Percentiles rank a stretch among this genome's conserved stretches.
These are phyloP conservation scores for Diaporthe citriasiana DNA, from an alignment of 2,329 filamentous ascomycete species.

Conservation along the genomic window DNA sequence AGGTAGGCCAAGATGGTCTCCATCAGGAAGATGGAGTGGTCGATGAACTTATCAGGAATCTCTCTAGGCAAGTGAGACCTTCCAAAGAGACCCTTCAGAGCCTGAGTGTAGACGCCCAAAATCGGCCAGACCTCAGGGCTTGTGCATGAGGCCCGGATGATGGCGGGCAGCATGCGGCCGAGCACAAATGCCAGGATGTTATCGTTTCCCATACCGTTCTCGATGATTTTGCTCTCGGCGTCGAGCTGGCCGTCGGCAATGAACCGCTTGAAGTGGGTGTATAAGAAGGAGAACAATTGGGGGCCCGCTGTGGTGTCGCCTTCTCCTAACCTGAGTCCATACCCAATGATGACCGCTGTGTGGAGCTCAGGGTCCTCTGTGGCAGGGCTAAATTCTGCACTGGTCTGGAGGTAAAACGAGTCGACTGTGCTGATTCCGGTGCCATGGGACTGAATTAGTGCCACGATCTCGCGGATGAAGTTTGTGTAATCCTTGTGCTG, in stretches of 20 bases:
- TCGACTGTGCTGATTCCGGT: conserved; percentile 68
- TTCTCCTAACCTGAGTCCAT: conserved; percentile 68
- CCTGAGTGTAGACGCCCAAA: conserved; percentile 64
- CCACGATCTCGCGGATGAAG: conserved; percentile 67
- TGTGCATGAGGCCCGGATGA: conserved; percentile 57
- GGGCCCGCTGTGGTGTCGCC: conserved; percentile 62
- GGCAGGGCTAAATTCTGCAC: conserved; percentile 68
- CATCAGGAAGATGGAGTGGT: conserved; percentile 53
- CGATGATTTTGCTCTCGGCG: conserved; percentile 62
- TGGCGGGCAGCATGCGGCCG: conserved; percentile 68
- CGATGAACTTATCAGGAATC: conserved; percentile 52
- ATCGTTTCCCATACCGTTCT: conserved; percentile 62
- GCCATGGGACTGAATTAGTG: conserved; percentile 67
- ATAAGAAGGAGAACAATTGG: conserved; percentile 69
- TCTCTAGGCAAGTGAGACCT: conserved; percentile 54
- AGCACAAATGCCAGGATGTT: conserved; percentile 64
- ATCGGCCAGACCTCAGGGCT: conserved; percentile 60
- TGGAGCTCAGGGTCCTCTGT: conserved; percentile 69
- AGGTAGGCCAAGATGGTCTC: conserved; percentile 47
- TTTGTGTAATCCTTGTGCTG: conserved; percentile 63
- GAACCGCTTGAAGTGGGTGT: conserved; percentile 70
- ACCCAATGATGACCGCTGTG: conserved; percentile 68
- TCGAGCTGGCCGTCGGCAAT: conserved; percentile 63
- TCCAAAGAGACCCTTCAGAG: conserved; percentile 55
- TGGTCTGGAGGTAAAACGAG: conserved; percentile 69